A percentile compares a stretch with the other conserved stretches of the same genome.
These are phyloP conservation scores for Trichaptum fuscoviolaceum DNA, from an alignment of 768 basidiomycete genomes.

Conservation along the genomic window DNA sequence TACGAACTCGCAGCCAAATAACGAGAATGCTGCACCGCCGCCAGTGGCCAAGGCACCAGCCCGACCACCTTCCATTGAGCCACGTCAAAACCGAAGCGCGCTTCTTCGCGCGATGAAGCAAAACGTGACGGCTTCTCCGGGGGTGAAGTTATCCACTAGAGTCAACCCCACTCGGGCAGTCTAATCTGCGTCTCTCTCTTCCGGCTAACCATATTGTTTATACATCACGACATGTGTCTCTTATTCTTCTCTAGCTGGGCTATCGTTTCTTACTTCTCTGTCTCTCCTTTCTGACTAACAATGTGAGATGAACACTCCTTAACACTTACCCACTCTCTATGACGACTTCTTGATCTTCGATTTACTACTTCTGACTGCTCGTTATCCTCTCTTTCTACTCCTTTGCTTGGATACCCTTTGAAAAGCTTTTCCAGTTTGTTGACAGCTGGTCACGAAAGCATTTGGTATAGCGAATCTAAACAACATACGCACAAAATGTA, in stretches of 20 bases:
- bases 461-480: not conserved
- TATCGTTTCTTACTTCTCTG: not conserved
- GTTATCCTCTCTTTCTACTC: not conserved
- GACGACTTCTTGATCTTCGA: not conserved
- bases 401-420: not conserved
- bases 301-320: not conserved
- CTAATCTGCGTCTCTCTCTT: not conserved
- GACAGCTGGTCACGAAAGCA: not conserved
- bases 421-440: not conserved
- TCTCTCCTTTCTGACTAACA: not conserved
- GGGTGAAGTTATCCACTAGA: not conserved
- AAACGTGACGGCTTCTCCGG: not conserved
- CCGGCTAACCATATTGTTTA: not conserved
- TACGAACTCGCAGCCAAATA: constrained; percentile 15
- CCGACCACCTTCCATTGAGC: constrained; percentile 52
- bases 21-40: constrained; percentile 42
- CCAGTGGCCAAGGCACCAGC: constrained; percentile 37
- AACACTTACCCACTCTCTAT: not conserved
- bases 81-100: constrained; percentile 72
- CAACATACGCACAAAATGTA: not conserved
- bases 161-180: not conserved
- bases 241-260: not conserved
- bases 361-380: not conserved
- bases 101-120: constrained; percentile 60
- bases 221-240: not conserved